Evolutionary conservation across 2,329 filamentous ascomycete species (phyloP).

Genomic region (Phialophora chinensis): DNA sequence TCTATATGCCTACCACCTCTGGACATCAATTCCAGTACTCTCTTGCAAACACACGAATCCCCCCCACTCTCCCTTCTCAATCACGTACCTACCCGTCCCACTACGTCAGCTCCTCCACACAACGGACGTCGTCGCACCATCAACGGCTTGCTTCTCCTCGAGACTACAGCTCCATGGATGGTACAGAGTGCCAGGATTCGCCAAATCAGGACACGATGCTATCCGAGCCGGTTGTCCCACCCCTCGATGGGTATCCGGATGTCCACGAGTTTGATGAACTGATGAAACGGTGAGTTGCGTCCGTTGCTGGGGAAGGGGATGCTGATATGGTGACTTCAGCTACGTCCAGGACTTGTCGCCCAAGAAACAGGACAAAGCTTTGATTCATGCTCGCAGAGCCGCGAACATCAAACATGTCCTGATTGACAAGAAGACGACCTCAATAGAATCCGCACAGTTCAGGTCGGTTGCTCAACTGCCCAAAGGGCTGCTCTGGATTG

Average conservation of each 20-base stretch:
- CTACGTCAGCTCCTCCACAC: constrained; percentile 39
- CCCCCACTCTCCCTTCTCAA: constrained; percentile 41
- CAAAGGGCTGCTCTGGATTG: neutral
- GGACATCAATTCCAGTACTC: constrained; percentile 44
- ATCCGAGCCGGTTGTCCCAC: constrained; percentile 53
- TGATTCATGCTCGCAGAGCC: constrained; percentile 56
- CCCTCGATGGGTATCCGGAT: constrained; percentile 53
- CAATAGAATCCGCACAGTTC: constrained; percentile 58
- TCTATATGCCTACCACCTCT: constrained; percentile 43
- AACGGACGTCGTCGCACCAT: constrained; percentile 45
- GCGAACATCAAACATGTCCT: constrained; percentile 56
- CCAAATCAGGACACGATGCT: constrained; percentile 51
- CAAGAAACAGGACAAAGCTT: constrained; percentile 59
- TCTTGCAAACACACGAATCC: constrained; percentile 41
- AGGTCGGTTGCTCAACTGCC: constrained; percentile 43
- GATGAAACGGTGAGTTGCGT: constrained; percentile 49
- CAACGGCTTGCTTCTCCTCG: constrained; percentile 44
- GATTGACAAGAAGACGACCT: constrained; percentile 57
- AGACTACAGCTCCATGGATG: constrained; percentile 46
- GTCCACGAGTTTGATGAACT: constrained; percentile 54
- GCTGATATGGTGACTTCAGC: constrained; percentile 40
- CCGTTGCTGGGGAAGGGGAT: neutral
- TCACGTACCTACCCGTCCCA: constrained; percentile 45
- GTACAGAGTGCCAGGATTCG: constrained; percentile 54
- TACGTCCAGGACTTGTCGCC: constrained; percentile 57